Evolutionary conservation across 2,329 filamentous ascomycete species (phyloP).

Genomic region (Teratosphaeria zuluensis): DNA sequence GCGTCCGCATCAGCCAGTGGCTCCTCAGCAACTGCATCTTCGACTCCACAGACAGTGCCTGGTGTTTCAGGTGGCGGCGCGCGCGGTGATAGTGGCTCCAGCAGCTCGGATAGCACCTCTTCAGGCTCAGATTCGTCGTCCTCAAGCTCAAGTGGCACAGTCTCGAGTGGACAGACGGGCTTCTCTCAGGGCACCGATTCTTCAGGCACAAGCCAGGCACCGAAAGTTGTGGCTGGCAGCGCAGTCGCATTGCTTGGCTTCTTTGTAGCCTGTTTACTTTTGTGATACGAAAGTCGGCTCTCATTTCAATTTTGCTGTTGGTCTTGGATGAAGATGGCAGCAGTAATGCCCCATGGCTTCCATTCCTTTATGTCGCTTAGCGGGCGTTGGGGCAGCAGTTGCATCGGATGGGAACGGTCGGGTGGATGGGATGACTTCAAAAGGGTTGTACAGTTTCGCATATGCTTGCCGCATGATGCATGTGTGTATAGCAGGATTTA

Average conservation of each 20-base stretch:
- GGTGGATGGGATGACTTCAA: too few species aligned
- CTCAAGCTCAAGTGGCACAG: slow-evolving; percentile 13
- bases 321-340: not conserved
- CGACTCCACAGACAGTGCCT: slow-evolving; percentile 41
- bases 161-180: slow-evolving; percentile 9
- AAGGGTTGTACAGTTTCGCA: not conserved
- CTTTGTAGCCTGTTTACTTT: slow-evolving; percentile 27
- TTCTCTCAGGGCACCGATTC: slow-evolving; percentile 19
- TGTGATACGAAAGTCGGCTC: slow-evolving; percentile 10
- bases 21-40: slow-evolving; percentile 18
- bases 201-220: slow-evolving; percentile 16
- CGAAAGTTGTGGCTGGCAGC: slow-evolving; percentile 25
- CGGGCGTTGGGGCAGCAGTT: not conserved
- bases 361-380: not conserved
- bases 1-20: slow-evolving; percentile 20
- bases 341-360: not conserved
- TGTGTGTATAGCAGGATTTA: not conserved
- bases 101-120: slow-evolving; percentile 10
- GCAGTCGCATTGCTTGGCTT: slow-evolving; percentile 29
- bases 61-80: slow-evolving; percentile 40
- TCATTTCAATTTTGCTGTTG: not conserved
- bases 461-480: not conserved
- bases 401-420: not conserved
- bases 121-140: slow-evolving; percentile 5
- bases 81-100: slow-evolving; percentile 34